A percentile compares a stretch with the other conserved stretches of the same genome.
Conservation (phyloP, 768 basidiomycete species). For the Mycena sanguinolenta region DNA sequence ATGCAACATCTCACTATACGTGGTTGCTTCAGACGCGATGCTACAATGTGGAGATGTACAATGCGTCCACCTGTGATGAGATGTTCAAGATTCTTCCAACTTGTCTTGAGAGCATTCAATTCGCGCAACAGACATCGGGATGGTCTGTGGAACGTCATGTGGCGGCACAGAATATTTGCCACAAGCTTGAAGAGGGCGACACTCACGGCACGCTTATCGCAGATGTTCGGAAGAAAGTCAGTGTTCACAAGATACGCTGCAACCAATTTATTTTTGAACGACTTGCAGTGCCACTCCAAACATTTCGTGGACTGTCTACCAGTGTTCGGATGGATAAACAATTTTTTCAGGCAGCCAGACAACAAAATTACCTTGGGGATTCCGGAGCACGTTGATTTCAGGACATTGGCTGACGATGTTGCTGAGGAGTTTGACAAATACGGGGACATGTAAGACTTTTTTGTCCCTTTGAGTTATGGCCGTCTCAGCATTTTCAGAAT, state of each 20-base stretch:
- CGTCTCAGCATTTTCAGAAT: background rate
- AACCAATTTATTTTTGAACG: background rate
- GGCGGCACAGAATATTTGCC: slow-evolving; percentile 27
- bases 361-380: slow-evolving; percentile 35
- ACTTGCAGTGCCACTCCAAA: slow-evolving; percentile 17
- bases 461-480: too few relatives aligned
- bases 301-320: slow-evolving; percentile 21
- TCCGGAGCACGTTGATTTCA: slow-evolving; percentile 38
- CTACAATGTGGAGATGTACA: slow-evolving; percentile 44
- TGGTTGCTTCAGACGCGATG: slow-evolving; percentile 49
- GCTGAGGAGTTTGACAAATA: slow-evolving; percentile 28
- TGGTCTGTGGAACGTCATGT: slow-evolving; percentile 23
- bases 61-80: slow-evolving; percentile 44
- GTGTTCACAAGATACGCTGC: background rate
- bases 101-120: slow-evolving; percentile 43
- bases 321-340: slow-evolving; percentile 37
- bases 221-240: slow-evolving; percentile 35
- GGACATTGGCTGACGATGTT: background rate
- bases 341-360: slow-evolving; percentile 35
- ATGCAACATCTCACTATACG: slow-evolving; percentile 42
- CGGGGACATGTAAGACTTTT: slow-evolving; percentile 41
- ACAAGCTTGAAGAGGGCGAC: slow-evolving; percentile 13
- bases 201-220: slow-evolving; percentile 36
- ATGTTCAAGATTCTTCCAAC: slow-evolving; percentile 40
- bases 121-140: slow-evolving; percentile 31